These are phyloP conservation scores for Geranium brycei DNA, from an alignment of 345 rosid species.

Conservation along the genomic window DNA sequence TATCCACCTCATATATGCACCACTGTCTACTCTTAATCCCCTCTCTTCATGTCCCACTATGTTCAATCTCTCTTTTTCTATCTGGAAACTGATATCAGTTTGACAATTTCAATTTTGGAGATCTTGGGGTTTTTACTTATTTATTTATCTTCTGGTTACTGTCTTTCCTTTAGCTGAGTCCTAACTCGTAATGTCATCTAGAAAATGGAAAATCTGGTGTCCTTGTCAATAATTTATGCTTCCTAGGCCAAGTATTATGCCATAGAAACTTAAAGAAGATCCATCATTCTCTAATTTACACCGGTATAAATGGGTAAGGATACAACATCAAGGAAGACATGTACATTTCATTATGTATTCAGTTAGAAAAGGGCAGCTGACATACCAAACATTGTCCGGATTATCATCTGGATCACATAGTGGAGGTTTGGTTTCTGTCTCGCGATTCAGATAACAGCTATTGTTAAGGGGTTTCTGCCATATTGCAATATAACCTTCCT, in stretches of 20 bases:
- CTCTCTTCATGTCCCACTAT: no score
- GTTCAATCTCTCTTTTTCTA: no score
- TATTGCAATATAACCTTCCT: conserved; percentile 87
- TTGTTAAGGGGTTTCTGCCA: conserved; percentile 83
- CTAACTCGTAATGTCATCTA: no score
- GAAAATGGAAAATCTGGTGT: no score
- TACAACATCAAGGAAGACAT: background rate
- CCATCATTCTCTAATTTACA: background rate
- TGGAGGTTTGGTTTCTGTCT: conserved; percentile 48
- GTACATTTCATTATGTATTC: background rate
- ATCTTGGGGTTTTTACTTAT: no score
- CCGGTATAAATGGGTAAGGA: background rate
- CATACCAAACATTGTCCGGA: conserved; percentile 83
- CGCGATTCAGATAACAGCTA: conserved; percentile 73
- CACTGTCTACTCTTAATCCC: no score
- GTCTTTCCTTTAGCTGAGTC: no score
- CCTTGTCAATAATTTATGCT: background rate
- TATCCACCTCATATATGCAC: no score
- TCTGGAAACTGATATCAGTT: background rate
- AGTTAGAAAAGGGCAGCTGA: background rate
- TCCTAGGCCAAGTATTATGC: background rate
- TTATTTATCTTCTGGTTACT: no score
- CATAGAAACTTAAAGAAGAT: background rate
- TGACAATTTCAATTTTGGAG: no score
- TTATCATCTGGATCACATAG: conserved; percentile 67